Evolutionary conservation across 176 grass and related monocot genomes (phyloP), one percentile per base, ranked within the genome.

Genomic region (Lolium multiflorum): DNA sequence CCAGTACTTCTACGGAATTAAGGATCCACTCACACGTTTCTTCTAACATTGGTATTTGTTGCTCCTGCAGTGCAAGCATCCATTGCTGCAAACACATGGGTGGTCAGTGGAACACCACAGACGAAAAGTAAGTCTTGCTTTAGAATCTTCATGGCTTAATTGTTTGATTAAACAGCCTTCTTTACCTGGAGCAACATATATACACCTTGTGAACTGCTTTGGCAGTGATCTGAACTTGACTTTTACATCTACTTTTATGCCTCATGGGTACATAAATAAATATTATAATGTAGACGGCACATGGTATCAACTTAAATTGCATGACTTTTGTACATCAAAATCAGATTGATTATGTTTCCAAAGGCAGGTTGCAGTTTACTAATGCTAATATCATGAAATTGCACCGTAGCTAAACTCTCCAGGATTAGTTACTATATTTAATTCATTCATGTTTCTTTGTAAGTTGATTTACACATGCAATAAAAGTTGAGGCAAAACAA

Each of bases 81-180:
- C 9, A 90, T 96, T 94, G 77, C 81, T 62, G 94, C 94, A 26
- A 96, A 94, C 74, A 94, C 91, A 84, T 96, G 94, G 94, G 94
- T 91, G 48, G 78, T 96, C 22, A 94, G 84, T 72, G 94, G 94
- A 74, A 82, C 88, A 52, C 89, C 94, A 37, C 91, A 96, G 24
- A 94, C 87, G 5, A 96, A 94, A 76, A 96, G 94, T 96, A 86
- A 82, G 80, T 46, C 3, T 13, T 59, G 0, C 70, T 64, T 80
- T 87, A 21, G 2, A 56, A 74, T 60, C 43, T 49, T 24, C 49
- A 56, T 47, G 20, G 41, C 12, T 6, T 16, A 76, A 38, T 62
- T 77, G 1, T n/a, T 81, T 76, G 20, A 44, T 90, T 68, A 54
- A 86, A 37, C 39, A 58, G 56, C 57, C 47, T 25, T 62, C 3